Evolutionary conservation across 352 stramenopile species (phyloP).

Genomic region (Phytophthora sp.): DNA sequence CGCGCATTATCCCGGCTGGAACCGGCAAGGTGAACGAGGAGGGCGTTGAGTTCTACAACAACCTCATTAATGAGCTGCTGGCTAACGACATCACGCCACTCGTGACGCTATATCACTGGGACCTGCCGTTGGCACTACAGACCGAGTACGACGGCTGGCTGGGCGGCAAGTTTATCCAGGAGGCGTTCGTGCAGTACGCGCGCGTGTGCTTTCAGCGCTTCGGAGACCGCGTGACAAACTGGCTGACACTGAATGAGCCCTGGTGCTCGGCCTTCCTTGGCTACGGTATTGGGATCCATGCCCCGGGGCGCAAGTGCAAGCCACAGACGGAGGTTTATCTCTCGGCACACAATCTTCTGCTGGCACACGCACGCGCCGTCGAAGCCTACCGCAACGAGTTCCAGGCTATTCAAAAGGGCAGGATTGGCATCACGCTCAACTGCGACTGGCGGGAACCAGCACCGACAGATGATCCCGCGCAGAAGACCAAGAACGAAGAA

Average conservation of each 20-base stretch:
- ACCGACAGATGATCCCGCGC: conserved; percentile 47
- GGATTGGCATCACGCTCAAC: conserved; percentile 93
- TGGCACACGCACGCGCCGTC: conserved; percentile 87
- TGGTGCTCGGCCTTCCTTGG: conserved; percentile 88
- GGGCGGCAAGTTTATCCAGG: conserved; percentile 50
- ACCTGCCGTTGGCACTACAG: conserved; percentile 89
- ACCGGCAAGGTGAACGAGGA: conserved; percentile 76
- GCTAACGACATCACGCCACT: conserved; percentile 86
- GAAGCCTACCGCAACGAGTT: conserved; percentile 87
- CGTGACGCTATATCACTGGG: conserved; percentile 96
- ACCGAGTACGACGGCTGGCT: conserved; percentile 82
- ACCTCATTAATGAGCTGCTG: conserved; percentile 89
- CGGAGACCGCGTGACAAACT: conserved; percentile 93
- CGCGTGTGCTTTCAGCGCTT: conserved; percentile 90
- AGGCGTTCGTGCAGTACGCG: conserved; percentile 84
- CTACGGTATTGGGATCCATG: conserved; percentile 86
- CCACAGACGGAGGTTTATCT: conserved; percentile 79
- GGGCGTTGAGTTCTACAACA: conserved; percentile 92
- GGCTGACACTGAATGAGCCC: conserved; percentile 94
- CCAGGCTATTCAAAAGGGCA: conserved; percentile 58
- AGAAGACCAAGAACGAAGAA: conserved; percentile 61
- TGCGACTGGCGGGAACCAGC: conserved; percentile 90
- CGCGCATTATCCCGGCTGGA: conserved; percentile 89
- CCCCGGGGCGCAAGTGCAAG: conserved; percentile 64
- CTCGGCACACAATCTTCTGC: conserved; percentile 86